These are phyloP conservation scores for Quillaja saponaria DNA, from an alignment of 306 rosid genomes.

Conservation along the genomic window DNA sequence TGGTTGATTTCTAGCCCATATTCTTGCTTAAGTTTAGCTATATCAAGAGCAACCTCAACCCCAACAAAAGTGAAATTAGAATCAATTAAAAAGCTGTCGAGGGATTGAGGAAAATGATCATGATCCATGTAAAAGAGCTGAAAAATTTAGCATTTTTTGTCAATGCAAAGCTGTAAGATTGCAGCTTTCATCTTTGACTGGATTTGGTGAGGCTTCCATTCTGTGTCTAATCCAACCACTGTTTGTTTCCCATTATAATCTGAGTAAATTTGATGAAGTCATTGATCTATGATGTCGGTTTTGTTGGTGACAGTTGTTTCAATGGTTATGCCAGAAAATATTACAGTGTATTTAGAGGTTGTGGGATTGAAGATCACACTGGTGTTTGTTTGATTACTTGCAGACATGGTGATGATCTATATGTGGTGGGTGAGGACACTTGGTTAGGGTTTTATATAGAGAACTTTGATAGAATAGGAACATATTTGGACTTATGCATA, in stretches of 20 bases:
- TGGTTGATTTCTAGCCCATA: constrained; percentile 13
- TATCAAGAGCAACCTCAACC: constrained; percentile 18
- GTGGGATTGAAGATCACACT: background rate
- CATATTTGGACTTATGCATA: background rate
- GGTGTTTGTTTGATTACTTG: background rate
- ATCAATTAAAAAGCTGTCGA: background rate
- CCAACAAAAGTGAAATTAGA: constrained; percentile 25
- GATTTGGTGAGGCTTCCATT: constrained; percentile 25
- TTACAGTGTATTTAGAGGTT: constrained; percentile 6
- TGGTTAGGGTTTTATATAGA: too few species aligned
- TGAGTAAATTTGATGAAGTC: constrained; percentile 19
- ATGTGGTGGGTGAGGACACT: background rate
- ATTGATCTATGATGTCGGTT: constrained; percentile 15
- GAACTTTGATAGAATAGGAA: background rate
- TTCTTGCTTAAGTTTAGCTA: background rate
- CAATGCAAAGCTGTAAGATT: constrained; percentile 26
- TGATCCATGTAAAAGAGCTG: background rate
- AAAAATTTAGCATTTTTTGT: constrained; percentile 30
- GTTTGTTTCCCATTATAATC: background rate
- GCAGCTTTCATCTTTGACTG: constrained; percentile 5
- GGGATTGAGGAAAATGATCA: background rate
- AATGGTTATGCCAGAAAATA: constrained; percentile 5
- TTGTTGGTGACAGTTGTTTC: constrained; percentile 29
- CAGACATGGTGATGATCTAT: background rate
- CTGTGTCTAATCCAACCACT: constrained; percentile 28